Conservation (phyloP, 1,284 basidiomycete species). For the Cryptococcus hybrid region DNA sequence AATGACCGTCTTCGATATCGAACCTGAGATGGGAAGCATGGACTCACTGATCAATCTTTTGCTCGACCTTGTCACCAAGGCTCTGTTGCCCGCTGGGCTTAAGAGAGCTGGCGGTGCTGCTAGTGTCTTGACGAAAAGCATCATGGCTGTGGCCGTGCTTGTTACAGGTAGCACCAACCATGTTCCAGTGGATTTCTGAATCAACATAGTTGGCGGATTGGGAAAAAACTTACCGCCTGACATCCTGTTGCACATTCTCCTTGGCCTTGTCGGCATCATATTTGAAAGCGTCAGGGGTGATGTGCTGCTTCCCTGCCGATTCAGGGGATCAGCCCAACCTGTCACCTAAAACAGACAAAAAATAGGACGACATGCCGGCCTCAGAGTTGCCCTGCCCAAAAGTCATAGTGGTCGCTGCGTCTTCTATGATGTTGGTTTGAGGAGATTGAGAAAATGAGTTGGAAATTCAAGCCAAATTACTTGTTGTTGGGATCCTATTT, state of each 20-base stretch:
- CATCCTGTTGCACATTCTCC: constrained; percentile 7
- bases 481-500: no score
- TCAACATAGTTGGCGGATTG: not conserved
- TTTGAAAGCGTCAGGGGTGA: constrained; percentile 19
- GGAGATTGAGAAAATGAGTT: no score
- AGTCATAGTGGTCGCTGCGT: constrained; percentile 4
- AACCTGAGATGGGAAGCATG: not conserved
- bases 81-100: constrained; percentile 13
- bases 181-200: not conserved
- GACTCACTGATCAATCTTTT: constrained; percentile 16
- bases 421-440: not conserved
- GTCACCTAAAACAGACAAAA: not conserved
- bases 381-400: constrained; percentile 15
- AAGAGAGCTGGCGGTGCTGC: constrained; percentile 5
- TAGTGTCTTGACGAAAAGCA: constrained; percentile 10
- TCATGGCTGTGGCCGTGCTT: constrained; percentile 12
- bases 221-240: constrained; percentile 12
- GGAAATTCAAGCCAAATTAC: no score
- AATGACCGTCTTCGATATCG: not conserved
- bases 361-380: constrained; percentile 7
- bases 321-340: not conserved
- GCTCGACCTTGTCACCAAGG: constrained; percentile 5
- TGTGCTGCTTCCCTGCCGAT: constrained; percentile 11
- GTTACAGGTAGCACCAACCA: constrained; percentile 6
- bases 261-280: constrained; percentile 18